A percentile compares a stretch with the other conserved stretches of the same genome.
Conservation (phyloP, 345 rosid species). For the Aquilaria sinensis region DNA sequence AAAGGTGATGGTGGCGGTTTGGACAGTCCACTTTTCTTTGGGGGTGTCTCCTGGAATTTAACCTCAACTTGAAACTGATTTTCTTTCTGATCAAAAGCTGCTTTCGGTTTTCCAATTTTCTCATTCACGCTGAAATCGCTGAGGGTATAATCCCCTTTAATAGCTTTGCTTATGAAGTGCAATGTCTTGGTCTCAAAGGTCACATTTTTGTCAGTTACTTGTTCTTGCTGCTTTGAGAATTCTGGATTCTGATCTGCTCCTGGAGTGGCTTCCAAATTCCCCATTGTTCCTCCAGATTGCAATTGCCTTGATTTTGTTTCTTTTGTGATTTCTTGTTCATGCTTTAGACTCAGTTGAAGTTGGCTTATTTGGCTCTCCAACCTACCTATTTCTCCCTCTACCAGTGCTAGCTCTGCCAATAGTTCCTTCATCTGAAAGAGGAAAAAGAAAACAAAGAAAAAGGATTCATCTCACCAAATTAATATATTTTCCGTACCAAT, state of each 20-base stretch:
- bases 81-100: slow-evolving; percentile 36
- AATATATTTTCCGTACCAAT: not conserved
- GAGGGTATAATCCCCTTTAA: slow-evolving; percentile 57
- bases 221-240: slow-evolving; percentile 32
- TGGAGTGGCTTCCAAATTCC: slow-evolving; percentile 8
- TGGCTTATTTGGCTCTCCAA: slow-evolving; percentile 63
- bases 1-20: slow-evolving; percentile 61
- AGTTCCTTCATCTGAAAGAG: slow-evolving; percentile 64
- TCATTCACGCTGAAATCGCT: slow-evolving; percentile 48
- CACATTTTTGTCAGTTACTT: slow-evolving; percentile 32
- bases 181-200: slow-evolving; percentile 74
- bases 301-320: slow-evolving; percentile 44
- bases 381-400: slow-evolving; percentile 69
- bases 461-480: not conserved
- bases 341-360: slow-evolving; percentile 50
- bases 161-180: slow-evolving; percentile 90
- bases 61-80: slow-evolving; percentile 31
- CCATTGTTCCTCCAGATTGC: slow-evolving; percentile 20
- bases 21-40: slow-evolving; percentile 36
- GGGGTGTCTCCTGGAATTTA: slow-evolving; percentile 38
- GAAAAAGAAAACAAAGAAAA: not conserved
- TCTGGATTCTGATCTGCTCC: not conserved
- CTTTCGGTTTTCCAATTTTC: slow-evolving; percentile 28
- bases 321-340: slow-evolving; percentile 46
- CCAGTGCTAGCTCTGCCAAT: slow-evolving; percentile 64